phyloP scores from a whole-genome alignment of 192 early-diverging fungal genomes.

The Podila horticola region DNA sequence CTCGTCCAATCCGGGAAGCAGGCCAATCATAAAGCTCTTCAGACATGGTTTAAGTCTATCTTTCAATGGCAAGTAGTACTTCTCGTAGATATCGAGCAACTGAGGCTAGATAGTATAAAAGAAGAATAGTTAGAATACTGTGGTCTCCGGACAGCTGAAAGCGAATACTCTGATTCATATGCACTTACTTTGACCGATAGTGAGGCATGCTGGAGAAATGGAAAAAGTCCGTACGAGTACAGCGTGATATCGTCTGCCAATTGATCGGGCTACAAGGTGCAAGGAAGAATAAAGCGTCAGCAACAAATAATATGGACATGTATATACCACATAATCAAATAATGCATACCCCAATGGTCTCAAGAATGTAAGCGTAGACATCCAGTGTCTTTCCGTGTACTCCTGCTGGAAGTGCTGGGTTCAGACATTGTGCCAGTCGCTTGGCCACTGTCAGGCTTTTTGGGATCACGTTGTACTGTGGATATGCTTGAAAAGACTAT shows the following conservation, averaged over 20 bases:
- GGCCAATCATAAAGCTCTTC: conserved; percentile 81
- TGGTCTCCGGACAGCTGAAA: not conserved
- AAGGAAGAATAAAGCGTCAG: conserved; percentile 13
- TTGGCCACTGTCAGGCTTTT: conserved; percentile 87
- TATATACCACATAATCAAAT: not conserved
- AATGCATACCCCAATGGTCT: conserved; percentile 71
- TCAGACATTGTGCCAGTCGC: conserved; percentile 93
- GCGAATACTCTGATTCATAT: not conserved
- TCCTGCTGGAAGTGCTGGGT: conserved; percentile 93
- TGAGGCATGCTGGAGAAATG: conserved; percentile 87
- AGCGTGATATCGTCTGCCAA: conserved; percentile 83
- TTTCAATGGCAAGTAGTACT: conserved; percentile 80
- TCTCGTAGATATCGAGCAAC: conserved; percentile 80
- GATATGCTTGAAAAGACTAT: conserved; percentile 83
- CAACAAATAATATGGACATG: not conserved
- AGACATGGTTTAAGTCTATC: conserved; percentile 74
- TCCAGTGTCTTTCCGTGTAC: conserved; percentile 95
- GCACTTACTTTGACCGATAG: conserved; percentile 77
- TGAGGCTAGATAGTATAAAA: conserved; percentile 69
- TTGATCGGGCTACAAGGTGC: conserved; percentile 66
- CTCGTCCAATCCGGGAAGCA: conserved; percentile 90
- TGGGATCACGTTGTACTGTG: conserved; percentile 81
- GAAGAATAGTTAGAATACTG: not conserved
- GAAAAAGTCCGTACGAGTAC: conserved; percentile 91
- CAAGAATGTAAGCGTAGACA: conserved; percentile 84